phyloP scores from a whole-genome alignment of 129 eudicot genomes.

The Saussurea involucrata region DNA sequence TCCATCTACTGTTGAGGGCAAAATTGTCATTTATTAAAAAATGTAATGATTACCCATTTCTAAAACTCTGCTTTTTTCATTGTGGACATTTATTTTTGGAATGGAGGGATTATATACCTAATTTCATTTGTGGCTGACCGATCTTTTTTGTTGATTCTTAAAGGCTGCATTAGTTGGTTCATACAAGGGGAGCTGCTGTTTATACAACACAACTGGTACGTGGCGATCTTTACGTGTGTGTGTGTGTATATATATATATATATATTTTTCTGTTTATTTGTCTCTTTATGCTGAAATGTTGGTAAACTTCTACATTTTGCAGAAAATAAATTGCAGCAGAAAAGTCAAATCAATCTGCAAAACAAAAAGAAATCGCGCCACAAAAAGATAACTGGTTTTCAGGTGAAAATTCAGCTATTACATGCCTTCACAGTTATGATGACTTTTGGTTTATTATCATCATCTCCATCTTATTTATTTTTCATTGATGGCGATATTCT shows the following conservation, averaged over 20 bases:
- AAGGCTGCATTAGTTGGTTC: conserved; percentile 99
- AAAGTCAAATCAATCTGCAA: conserved; percentile 74
- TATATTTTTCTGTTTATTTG: neutral
- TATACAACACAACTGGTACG: conserved; percentile 77
- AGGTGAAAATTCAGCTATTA: conserved; percentile 41
- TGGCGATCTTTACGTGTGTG: conserved; percentile 5
- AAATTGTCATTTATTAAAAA: neutral
- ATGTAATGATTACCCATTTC: neutral
- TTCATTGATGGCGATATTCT: neutral
- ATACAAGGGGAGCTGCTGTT: conserved; percentile 89
- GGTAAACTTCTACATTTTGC: conserved; percentile 10
- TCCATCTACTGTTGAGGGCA: neutral
- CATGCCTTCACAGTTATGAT: neutral
- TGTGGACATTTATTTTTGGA: neutral
- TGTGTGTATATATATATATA: neutral
- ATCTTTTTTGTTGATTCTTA: conserved; percentile 33
- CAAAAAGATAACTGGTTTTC: conserved; percentile 93
- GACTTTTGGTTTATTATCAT: neutral
- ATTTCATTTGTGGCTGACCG: conserved; percentile 16
- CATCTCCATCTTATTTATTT: no score
- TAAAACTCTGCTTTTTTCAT: neutral
- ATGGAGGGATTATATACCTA: neutral
- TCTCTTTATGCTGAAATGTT: neutral
- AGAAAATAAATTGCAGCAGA: conserved; percentile 80
- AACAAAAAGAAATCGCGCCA: conserved; percentile 86